Percentiles rank a stretch among this genome's conserved stretches.
phyloP scores from a whole-genome alignment of 805 yeast species.

The Candida orba region DNA sequence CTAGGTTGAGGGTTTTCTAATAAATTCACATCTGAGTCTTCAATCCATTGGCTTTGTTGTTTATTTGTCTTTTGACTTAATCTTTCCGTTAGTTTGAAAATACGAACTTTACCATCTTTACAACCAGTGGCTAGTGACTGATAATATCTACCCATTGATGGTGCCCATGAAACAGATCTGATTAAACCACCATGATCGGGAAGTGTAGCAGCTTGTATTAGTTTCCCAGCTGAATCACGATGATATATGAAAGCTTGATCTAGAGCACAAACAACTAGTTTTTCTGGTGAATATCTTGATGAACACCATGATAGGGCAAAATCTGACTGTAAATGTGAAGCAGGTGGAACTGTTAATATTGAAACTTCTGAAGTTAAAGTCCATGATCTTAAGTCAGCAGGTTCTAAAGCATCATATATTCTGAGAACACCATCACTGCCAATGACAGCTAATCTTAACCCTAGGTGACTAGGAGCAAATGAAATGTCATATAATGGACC shows the following conservation, averaged over 20 bases:
- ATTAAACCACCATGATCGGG: slow-evolving; percentile 85
- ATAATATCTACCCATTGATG: slow-evolving; percentile 85
- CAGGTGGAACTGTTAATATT: slow-evolving; percentile 63
- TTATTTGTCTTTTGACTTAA: slow-evolving; percentile 6
- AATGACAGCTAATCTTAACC: slow-evolving; percentile 75
- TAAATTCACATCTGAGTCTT: slow-evolving; percentile 13
- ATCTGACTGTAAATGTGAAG: slow-evolving; percentile 75
- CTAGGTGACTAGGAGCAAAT: slow-evolving; percentile 81
- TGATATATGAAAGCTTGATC: slow-evolving; percentile 82
- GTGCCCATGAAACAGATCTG: slow-evolving; percentile 92
- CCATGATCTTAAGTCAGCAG: slow-evolving; percentile 84
- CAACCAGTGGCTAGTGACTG: slow-evolving; percentile 93
- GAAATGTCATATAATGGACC: slow-evolving; percentile 88
- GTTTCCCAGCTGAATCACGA: slow-evolving; percentile 43
- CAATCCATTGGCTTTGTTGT: slow-evolving; percentile 8
- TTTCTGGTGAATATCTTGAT: slow-evolving; percentile 73
- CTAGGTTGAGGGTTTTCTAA: slow-evolving; percentile 19
- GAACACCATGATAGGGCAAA: slow-evolving; percentile 90
- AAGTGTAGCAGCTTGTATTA: slow-evolving; percentile 51
- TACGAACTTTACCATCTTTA: slow-evolving; percentile 86
- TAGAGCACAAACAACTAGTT: slow-evolving; percentile 73
- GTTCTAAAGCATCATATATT: slow-evolving; percentile 82
- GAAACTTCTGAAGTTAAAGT: slow-evolving; percentile 64
- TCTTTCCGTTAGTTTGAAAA: slow-evolving; percentile 62
- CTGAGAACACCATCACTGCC: slow-evolving; percentile 86